Conservation (phyloP, 768 basidiomycete genomes). For the Boletus vinaceobasis region DNA sequence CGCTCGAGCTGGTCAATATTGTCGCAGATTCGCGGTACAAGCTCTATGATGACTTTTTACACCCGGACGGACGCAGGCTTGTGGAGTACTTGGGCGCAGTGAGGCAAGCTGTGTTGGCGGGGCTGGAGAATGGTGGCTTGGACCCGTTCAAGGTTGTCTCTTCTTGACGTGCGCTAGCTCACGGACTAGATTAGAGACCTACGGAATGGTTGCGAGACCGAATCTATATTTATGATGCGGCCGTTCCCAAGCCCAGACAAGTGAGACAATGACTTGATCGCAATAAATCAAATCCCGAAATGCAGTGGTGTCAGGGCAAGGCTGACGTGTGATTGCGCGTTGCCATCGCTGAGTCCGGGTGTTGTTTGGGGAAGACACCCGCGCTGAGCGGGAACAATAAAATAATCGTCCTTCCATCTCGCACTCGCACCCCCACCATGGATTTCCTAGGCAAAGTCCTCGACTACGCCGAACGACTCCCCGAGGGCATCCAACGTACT, state of each 20-base stretch:
- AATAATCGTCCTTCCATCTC: neutral
- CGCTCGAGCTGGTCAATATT: constrained; percentile 74
- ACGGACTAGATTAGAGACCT: neutral
- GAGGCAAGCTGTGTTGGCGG: constrained; percentile 64
- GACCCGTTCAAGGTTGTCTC: constrained; percentile 61
- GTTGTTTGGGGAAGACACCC: no score
- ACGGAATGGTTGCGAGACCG: neutral
- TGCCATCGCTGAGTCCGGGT: no score
- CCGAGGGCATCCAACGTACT: constrained; percentile 38
- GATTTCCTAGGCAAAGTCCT: constrained; percentile 39
- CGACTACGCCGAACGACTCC: constrained; percentile 34
- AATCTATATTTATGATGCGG: neutral
- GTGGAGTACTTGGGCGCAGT: constrained; percentile 75
- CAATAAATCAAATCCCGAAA: neutral
- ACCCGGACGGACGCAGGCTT: constrained; percentile 54
- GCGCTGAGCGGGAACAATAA: neutral
- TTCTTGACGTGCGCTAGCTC: constrained; percentile 13
- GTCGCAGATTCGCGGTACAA: constrained; percentile 86
- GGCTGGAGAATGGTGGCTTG: constrained; percentile 70
- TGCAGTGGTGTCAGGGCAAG: neutral
- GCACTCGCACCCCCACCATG: constrained; percentile 28
- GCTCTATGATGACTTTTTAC: constrained; percentile 81
- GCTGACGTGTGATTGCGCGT: constrained; percentile 1
- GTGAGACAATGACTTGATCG: neutral
- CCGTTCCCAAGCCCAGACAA: neutral